These are phyloP conservation scores for Peterozyma xylosa DNA, from an alignment of 805 yeast genomes.

Conservation along the genomic window DNA sequence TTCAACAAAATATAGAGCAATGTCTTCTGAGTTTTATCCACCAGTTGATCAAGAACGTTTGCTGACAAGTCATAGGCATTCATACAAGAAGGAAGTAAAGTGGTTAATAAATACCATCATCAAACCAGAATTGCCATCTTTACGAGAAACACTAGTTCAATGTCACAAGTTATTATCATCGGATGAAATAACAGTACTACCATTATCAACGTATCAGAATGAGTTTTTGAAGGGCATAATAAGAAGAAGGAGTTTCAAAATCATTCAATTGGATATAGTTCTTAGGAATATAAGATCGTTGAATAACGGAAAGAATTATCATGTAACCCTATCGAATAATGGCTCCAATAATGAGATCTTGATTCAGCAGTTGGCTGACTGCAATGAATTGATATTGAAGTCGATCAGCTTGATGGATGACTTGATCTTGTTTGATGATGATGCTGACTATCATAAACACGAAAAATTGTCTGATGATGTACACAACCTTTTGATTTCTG, in stretches of 20 bases:
- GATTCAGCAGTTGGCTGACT: conserved; percentile 31
- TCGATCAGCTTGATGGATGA: conserved; percentile 35
- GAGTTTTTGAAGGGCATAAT: conserved; percentile 56
- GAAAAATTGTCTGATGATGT: conserved; percentile 13
- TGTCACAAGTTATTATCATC: conserved; percentile 33
- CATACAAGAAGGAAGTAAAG: conserved; percentile 22
- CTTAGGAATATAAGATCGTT: conserved; percentile 27
- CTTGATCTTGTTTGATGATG: conserved; percentile 17
- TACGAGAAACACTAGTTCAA: conserved; percentile 32
- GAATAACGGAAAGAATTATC: conserved; percentile 32
- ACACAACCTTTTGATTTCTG: conserved; percentile 21
- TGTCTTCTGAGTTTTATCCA: conserved; percentile 7
- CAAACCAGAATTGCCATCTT: conserved; percentile 37
- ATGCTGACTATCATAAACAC: conserved; percentile 5
- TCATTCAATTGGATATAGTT: conserved; percentile 37
- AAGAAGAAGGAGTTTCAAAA: conserved; percentile 44
- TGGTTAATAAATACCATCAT: conserved; percentile 44
- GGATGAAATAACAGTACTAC: conserved; percentile 40
- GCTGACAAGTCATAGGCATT: neutral
- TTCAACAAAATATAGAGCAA: neutral
- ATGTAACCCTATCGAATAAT: conserved; percentile 22
- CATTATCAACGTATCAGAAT: conserved; percentile 46
- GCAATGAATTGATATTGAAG: conserved; percentile 28
- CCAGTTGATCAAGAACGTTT: neutral
- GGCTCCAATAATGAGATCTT: conserved; percentile 28